Evolutionary conservation across 1,284 basidiomycete species (phyloP), one percentile per base, ranked within the genome.

Genomic region (Cryptococcus sp.): DNA sequence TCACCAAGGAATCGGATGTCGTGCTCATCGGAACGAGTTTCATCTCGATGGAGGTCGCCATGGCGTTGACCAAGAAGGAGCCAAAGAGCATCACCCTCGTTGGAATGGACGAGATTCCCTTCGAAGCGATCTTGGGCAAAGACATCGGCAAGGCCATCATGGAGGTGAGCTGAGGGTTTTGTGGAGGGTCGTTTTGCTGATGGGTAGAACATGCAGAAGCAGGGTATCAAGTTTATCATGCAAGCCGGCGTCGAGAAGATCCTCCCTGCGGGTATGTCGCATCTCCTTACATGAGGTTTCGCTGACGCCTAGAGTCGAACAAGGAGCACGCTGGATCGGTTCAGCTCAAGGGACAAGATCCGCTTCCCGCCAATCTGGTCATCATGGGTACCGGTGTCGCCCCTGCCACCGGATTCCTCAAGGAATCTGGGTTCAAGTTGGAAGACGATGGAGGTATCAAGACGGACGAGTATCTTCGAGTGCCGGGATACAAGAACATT

Each of bases 21-120:
- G 87, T 92, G 28, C 80, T 95, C 28, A 86, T 95, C 55, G 92
- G 92, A 1, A 86, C 84, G 28, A 88, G 86, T 18, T 97, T 95
- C 74, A 97, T 97, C 63, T 85, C 87, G 46, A 89, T 97, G 86
- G 92, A 97, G 70, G 77, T 90, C 10, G 88, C 89, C 4, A 80
- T 78, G 14, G 86, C 88, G 0, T 75, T 89, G 0, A 68, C 82
- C 4, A 85, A 84, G 64, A 83, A 84, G 49, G 86, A 84, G 72
- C 80, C 86, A 16, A 82, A 81, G 28, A 67, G 62, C 42, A 57
- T 74, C 1, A 68, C 87, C 52, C 84, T 94, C 45, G 81, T 97
- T 46, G 90, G 91, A 0, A 85, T 85, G 82, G 87, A 89, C 59
- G 80, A 84, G 50, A 80, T 81, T 48, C 92, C 92, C 0, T 91